Conservation (phyloP, 768 basidiomycete genomes). For the Pleurotus djamor region DNA sequence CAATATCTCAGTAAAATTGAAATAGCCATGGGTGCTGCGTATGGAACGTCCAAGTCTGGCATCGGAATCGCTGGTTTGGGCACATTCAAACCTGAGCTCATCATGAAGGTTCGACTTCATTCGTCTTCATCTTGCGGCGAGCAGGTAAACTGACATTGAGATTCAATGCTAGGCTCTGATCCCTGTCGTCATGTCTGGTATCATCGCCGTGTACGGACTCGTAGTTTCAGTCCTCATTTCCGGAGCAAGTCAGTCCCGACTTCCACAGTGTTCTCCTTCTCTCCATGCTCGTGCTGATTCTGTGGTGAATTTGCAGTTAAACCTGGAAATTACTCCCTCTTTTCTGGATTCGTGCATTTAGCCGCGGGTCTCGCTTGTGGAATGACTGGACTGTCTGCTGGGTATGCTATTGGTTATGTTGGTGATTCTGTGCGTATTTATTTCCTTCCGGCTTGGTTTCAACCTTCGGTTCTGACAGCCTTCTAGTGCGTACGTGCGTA, state of each 20-base stretch:
- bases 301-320: conserved; percentile 31
- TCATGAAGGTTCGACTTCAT: conserved; percentile 91
- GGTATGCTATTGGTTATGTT: conserved; percentile 92
- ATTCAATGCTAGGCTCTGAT: conserved; percentile 69
- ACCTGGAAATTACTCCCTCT: conserved; percentile 71
- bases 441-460: neutral
- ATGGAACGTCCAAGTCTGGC: conserved; percentile 94
- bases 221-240: conserved; percentile 94
- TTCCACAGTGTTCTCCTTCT: neutral
- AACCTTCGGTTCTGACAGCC: neutral
- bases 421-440: conserved; percentile 84
- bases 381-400: conserved; percentile 87
- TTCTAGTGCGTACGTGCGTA: conserved; percentile 86
- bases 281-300: neutral
- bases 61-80: conserved; percentile 97
- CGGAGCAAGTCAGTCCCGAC: conserved; percentile 44
- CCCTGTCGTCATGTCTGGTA: conserved; percentile 98
- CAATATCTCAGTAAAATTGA: conserved; percentile 7
- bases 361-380: conserved; percentile 92
- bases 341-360: conserved; percentile 88
- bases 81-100: conserved; percentile 91
- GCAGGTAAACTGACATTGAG: neutral
- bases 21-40: conserved; percentile 89
- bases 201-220: conserved; percentile 95
- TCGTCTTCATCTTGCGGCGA: neutral